A percentile compares a stretch with the other conserved stretches of the same genome.
Evolutionary conservation across 495 filamentous ascomycete genomes (phyloP).

Genomic region (Penicillium coprophilum): DNA sequence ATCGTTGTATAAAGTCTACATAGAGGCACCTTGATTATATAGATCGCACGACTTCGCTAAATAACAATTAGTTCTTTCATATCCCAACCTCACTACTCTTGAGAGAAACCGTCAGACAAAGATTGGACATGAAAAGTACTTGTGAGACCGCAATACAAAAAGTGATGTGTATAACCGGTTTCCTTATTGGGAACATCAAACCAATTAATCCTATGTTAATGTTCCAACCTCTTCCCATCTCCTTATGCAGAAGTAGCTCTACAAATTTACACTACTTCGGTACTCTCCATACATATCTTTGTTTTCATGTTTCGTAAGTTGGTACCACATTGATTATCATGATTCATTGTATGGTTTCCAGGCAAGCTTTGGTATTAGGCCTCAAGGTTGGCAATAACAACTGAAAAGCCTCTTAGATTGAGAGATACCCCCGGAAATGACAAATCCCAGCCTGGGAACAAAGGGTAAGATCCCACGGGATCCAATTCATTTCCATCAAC

Average conservation of each 20-base stretch:
- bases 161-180: no score
- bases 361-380: background rate
- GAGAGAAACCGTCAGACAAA: background rate
- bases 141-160: background rate
- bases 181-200: background rate
- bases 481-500: slow-evolving; percentile 14
- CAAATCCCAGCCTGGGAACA: background rate
- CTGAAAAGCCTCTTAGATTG: background rate
- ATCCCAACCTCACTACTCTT: background rate
- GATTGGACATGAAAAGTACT: background rate
- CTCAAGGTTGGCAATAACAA: background rate
- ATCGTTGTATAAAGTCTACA: no score
- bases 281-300: background rate
- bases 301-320: background rate
- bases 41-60: no score
- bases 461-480: slow-evolving; percentile 6
- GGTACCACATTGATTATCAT: background rate
- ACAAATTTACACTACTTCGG: background rate
- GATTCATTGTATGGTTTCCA: slow-evolving; percentile 6
- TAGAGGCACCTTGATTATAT: no score
- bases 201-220: no score
- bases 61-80: background rate
- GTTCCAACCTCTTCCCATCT: no score
- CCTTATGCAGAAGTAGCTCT: background rate
- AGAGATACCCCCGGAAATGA: background rate